Evolutionary conservation across 306 rosid genomes (phyloP), one percentile per base, ranked within the genome.

Genomic region (Begonia loranthoides): DNA sequence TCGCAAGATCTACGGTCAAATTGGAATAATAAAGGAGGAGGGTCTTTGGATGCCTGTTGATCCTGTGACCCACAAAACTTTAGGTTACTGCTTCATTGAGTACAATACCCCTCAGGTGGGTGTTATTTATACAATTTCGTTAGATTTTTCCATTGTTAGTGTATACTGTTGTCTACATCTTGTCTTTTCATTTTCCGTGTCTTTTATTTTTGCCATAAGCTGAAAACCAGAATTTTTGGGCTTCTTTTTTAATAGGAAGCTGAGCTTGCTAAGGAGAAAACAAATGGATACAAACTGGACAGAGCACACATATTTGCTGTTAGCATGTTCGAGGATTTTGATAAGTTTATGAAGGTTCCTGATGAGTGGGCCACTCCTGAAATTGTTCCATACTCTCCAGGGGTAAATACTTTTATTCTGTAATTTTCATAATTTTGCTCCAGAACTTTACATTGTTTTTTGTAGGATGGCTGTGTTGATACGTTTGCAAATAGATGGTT

Each of bases 301-400:
- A 76, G 80, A 0, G 51, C 81, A 0, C 97, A 90, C 59, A 76
- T 90, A 15, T 90, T 90, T 69, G 51, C 83, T 0, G 85, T 85
- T 17, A 85, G 52, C 68, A 82, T 82, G 94, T 90, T 85, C 15
- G 85, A 85, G 45, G 95, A 90, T 59, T 76, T 90, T 15, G 86
- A 82, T 12, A 65, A 59, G 28, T 82, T 82, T 55, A 78, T 84
- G 95, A 90, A 51, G 52, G 95, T 90, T 51, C 97, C 97, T 0
- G 76, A 90, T 63, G 67, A 73, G 60, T 85, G 95, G 97, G 95
- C 86, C 44, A 81, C 92, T 61, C 94, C 97, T 4, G 92, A 83
- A 69, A 47, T 44, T 4, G 65, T 17, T 22, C 78, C 93, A 9
- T 89, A 89, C 59, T 36, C 64, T 9, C 79, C 95, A 0, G 95